phyloP scores from a whole-genome alignment of 1,284 basidiomycete species.

The Xanthoconium separans region DNA sequence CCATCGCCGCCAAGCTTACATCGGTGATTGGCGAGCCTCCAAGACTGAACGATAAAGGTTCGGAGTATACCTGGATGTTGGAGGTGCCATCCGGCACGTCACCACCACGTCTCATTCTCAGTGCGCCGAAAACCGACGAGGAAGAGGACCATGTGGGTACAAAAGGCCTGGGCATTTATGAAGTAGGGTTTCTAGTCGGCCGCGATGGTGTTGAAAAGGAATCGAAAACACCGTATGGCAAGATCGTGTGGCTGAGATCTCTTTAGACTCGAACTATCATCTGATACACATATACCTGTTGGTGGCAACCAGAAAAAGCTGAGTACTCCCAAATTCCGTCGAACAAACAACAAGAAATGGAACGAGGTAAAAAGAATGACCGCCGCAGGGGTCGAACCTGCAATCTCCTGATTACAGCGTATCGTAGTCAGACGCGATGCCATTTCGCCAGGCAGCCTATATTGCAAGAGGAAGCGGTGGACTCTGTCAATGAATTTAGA shows the following conservation, averaged over 20 bases:
- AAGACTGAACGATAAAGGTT: conserved; percentile 4
- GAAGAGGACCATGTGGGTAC: conserved; percentile 37
- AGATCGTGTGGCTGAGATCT: conserved; percentile 39
- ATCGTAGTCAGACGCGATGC: conserved; percentile 67
- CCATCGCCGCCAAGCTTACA: conserved; percentile 38
- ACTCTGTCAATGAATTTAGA: too few species aligned
- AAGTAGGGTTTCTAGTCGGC: conserved; percentile 48
- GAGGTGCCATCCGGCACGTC: conserved; percentile 23
- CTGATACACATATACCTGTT: background rate
- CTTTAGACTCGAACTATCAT: background rate
- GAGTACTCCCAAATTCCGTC: too few species aligned
- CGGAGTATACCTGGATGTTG: conserved; percentile 37
- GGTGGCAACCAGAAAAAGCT: too few species aligned
- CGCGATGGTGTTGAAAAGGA: conserved; percentile 27
- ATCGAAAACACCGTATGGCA: conserved; percentile 44
- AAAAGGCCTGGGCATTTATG: conserved; percentile 44
- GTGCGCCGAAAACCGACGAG: conserved; percentile 33
- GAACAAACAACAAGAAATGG: too few species aligned
- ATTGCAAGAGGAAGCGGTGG: background rate
- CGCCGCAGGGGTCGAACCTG: conserved; percentile 51
- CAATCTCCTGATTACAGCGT: conserved; percentile 59
- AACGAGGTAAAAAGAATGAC: conserved; percentile 12
- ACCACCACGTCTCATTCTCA: conserved; percentile 38
- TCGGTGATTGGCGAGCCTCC: conserved; percentile 48
- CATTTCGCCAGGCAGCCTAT: conserved; percentile 63